phyloP scores from a whole-genome alignment of 2,329 filamentous ascomycete genomes.

The Seiridium cupressi region DNA sequence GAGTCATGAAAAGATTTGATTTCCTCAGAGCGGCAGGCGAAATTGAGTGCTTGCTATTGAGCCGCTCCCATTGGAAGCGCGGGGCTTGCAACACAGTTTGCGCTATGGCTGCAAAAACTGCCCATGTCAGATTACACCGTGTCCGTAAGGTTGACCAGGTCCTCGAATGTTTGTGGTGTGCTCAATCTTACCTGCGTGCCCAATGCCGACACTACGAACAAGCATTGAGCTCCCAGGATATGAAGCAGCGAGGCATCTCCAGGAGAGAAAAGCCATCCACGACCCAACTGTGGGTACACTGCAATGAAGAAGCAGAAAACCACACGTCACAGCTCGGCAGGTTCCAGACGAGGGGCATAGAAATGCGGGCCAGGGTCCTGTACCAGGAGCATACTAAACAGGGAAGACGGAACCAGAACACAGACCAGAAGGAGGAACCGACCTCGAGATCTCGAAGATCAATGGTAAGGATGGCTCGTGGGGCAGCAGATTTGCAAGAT shows the following conservation, averaged over 20 bases:
- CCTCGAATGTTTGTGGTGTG: too few relatives aligned
- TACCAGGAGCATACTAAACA: background rate
- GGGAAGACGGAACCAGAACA: background rate
- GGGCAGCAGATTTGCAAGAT: background rate
- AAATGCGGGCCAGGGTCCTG: conserved; percentile 2
- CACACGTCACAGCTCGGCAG: conserved; percentile 3
- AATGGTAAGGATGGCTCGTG: background rate
- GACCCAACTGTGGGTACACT: too few relatives aligned
- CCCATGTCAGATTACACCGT: background rate
- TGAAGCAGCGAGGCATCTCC: background rate
- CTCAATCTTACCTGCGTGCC: background rate
- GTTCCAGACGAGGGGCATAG: conserved; percentile 4
- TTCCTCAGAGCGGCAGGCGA: background rate
- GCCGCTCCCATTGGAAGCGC: background rate
- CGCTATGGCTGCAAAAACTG: background rate
- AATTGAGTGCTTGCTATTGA: background rate
- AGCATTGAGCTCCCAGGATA: background rate
- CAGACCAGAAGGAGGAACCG: conserved; percentile 9
- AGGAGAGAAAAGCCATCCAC: background rate
- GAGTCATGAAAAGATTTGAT: too few relatives aligned
- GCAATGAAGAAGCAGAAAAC: background rate
- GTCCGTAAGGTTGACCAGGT: too few relatives aligned
- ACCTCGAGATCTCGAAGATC: background rate
- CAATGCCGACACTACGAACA: background rate
- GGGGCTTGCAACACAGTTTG: background rate